Percentiles rank a stretch among this genome's conserved stretches.
These are phyloP conservation scores for Brassica cretica DNA, from an alignment of 345 rosid genomes.

Conservation along the genomic window DNA sequence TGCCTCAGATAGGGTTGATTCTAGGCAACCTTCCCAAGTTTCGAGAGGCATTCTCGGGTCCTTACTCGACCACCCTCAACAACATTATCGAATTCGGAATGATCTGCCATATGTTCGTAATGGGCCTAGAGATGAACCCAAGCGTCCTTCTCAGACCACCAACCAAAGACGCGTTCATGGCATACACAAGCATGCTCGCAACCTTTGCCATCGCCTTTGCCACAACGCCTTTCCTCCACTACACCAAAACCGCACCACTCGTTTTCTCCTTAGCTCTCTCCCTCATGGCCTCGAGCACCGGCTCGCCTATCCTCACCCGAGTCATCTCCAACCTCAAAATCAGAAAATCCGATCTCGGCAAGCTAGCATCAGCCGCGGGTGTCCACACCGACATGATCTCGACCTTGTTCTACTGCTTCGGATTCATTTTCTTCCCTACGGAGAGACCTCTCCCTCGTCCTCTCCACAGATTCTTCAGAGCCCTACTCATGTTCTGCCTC, in stretches of 20 bases:
- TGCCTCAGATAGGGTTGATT: conserved; percentile 62
- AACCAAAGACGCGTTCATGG: conserved; percentile 66
- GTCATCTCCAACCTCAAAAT: conserved; percentile 80
- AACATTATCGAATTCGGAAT: conserved; percentile 71
- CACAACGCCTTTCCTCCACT: conserved; percentile 60
- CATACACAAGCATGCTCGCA: conserved; percentile 75
- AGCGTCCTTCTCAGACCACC: conserved; percentile 65
- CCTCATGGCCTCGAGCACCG: conserved; percentile 59
- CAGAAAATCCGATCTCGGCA: conserved; percentile 89
- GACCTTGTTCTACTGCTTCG: conserved; percentile 56
- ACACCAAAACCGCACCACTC: conserved; percentile 30
- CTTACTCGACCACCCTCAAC: conserved; percentile 48
- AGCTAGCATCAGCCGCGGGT: conserved; percentile 71
- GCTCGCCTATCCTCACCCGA: conserved; percentile 83
- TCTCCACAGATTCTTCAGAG: conserved; percentile 31
- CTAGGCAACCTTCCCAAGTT: conserved; percentile 54
- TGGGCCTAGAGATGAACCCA: conserved; percentile 95
- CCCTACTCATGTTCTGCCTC: conserved; percentile 48
- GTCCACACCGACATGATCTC: conserved; percentile 81
- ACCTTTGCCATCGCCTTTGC: conserved; percentile 53
- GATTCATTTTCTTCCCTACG: conserved; percentile 45
- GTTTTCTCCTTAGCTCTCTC: conserved; percentile 59
- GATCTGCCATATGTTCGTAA: conserved; percentile 83
- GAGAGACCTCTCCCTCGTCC: conserved; percentile 3
- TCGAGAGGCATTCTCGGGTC: conserved; percentile 42